Percentiles rank a stretch among this genome's conserved stretches.
Evolutionary conservation across 2,329 filamentous ascomycete genomes (phyloP).

Genomic region (Fusarium pseudograminearum): DNA sequence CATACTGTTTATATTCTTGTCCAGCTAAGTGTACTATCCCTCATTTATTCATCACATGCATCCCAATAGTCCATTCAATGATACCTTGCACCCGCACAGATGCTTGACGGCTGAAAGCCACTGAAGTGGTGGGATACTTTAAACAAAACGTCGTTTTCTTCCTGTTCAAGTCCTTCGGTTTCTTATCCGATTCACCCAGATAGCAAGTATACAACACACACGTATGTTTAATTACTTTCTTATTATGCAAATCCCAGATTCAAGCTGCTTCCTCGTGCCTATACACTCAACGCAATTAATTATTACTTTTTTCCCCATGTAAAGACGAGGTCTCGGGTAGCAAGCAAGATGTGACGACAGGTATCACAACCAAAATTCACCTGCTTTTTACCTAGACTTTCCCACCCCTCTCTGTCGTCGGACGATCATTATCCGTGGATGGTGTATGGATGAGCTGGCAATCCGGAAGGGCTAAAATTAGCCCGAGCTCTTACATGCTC

Average conservation of each 20-base stretch:
- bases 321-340: neutral
- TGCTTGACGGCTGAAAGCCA: neutral
- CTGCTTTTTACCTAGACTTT: conserved; percentile 22
- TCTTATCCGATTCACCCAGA: neutral
- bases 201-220: neutral
- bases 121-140: conserved; percentile 26
- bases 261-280: conserved; percentile 15
- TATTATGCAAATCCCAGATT: conserved; percentile 2
- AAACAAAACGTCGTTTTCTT: neutral
- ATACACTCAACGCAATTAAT: neutral
- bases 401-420: conserved; percentile 41
- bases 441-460: conserved; percentile 48
- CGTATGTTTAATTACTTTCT: neutral
- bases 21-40: too few species aligned
- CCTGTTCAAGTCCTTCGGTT: neutral
- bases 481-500: conserved; percentile 31
- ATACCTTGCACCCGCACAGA: conserved; percentile 21
- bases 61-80: neutral
- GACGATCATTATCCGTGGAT: conserved; percentile 43
- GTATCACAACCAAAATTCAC: conserved; percentile 30
- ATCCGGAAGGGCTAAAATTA: conserved; percentile 47
- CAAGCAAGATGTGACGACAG: conserved; percentile 34
- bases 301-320: conserved; percentile 4
- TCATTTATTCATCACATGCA: neutral
- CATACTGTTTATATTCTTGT: too few species aligned